These are phyloP conservation scores for Oryza nivara DNA, from an alignment of 176 grass and related monocot genomes.

Conservation along the genomic window DNA sequence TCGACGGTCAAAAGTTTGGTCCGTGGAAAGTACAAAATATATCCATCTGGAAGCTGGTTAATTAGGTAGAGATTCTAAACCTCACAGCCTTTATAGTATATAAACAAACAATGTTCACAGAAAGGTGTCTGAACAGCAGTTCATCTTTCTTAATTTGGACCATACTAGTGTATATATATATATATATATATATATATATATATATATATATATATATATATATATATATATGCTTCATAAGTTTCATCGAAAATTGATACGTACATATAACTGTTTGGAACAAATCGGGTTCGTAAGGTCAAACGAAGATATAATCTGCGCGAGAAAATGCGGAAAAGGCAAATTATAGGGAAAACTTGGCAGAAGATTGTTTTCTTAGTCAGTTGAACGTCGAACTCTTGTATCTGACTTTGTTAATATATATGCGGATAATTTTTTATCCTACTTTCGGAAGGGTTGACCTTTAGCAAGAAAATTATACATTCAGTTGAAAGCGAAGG, in stretches of 20 bases:
- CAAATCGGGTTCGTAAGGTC: not conserved
- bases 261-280: not conserved
- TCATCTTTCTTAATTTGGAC: not conserved
- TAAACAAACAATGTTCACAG: not conserved
- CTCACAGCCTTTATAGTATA: not conserved
- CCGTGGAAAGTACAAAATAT: not conserved
- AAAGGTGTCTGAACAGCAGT: not conserved
- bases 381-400: not conserved
- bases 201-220: not conserved
- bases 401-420: not conserved
- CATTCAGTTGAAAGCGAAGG: not conserved
- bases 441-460: not conserved
- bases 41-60: not conserved
- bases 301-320: not conserved
- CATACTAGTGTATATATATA: not conserved
- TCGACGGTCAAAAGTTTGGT: not conserved
- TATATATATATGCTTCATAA: not conserved
- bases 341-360: not conserved
- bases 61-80: not conserved
- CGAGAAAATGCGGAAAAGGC: not conserved
- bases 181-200: too few species aligned
- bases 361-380: not conserved
- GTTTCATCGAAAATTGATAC: not conserved
- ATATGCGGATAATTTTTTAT: not conserved
- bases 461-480: not conserved